Conservation (phyloP, 2,329 filamentous ascomycete genomes). For the Cytospora paraplurivora region DNA sequence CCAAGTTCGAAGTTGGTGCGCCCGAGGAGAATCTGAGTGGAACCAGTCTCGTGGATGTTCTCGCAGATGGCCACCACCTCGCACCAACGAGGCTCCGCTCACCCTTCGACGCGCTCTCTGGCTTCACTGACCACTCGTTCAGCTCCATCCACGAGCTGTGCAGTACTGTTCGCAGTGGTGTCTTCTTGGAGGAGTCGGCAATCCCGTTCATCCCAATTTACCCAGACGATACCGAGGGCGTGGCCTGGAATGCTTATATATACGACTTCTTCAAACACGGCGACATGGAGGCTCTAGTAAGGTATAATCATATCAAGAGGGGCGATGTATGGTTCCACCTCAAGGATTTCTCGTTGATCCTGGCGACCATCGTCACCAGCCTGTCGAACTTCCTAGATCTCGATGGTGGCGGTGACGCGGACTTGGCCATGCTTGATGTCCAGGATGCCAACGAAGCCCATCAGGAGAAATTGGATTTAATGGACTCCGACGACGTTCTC, state of each 20-base stretch:
- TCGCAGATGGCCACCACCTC: constrained; percentile 32
- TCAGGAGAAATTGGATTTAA: constrained; percentile 46
- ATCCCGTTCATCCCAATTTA: constrained; percentile 69
- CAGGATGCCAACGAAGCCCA: constrained; percentile 40
- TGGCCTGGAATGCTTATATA: constrained; percentile 66
- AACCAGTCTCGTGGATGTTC: constrained; percentile 28
- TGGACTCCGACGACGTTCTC: constrained; percentile 48
- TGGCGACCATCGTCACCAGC: constrained; percentile 72
- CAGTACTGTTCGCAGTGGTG: constrained; percentile 62
- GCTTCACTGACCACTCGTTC: constrained; percentile 62
- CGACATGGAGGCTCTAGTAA: constrained; percentile 59
- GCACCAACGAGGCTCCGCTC: constrained; percentile 58
- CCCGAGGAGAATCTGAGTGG: constrained; percentile 24
- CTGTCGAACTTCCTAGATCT: constrained; percentile 59
- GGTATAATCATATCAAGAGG: constrained; percentile 65
- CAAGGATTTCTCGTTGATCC: constrained; percentile 58
- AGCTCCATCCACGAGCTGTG: constrained; percentile 68
- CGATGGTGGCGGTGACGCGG: constrained; percentile 44
- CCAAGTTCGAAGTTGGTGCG: constrained; percentile 48
- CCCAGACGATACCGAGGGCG: constrained; percentile 52
- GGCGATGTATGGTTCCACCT: constrained; percentile 73
- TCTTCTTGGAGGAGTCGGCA: constrained; percentile 75
- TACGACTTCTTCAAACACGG: constrained; percentile 80
- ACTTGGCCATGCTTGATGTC: constrained; percentile 48
- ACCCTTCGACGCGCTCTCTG: constrained; percentile 71